These are phyloP conservation scores for Hypoxylon rickii DNA, from an alignment of 495 filamentous ascomycete genomes.

Conservation along the genomic window DNA sequence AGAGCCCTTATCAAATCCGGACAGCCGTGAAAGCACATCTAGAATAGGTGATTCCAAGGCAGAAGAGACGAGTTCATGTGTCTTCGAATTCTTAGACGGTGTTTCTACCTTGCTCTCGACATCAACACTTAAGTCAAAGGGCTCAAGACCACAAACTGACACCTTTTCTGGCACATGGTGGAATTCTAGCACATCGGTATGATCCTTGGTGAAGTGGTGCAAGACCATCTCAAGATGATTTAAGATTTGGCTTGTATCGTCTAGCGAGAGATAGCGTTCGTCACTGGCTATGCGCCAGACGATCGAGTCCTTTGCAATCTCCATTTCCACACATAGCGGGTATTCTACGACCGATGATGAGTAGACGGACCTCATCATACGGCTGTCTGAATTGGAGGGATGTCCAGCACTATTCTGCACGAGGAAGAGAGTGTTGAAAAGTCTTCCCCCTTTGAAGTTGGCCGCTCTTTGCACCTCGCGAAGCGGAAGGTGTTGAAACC, in stretches of 20 bases:
- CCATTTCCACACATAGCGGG: slow-evolving; percentile 80
- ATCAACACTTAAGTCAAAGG: slow-evolving; percentile 33
- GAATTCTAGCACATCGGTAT: slow-evolving; percentile 58
- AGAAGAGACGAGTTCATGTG: neutral
- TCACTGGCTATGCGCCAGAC: slow-evolving; percentile 74
- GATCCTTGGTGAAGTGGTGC: slow-evolving; percentile 50
- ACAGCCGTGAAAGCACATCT: slow-evolving; percentile 65
- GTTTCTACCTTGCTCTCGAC: neutral
- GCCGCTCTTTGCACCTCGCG: slow-evolving; percentile 60
- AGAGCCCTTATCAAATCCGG: slow-evolving; percentile 59
- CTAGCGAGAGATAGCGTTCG: slow-evolving; percentile 50
- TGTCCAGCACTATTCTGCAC: slow-evolving; percentile 53
- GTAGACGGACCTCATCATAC: slow-evolving; percentile 60
- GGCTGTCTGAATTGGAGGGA: slow-evolving; percentile 2
- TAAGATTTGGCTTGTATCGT: slow-evolving; percentile 53
- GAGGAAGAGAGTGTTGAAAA: slow-evolving; percentile 76
- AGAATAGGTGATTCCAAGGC: slow-evolving; percentile 56
- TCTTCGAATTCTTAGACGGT: neutral
- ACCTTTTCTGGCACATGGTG: slow-evolving; percentile 42
- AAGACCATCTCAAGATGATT: slow-evolving; percentile 60
- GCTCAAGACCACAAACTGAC: slow-evolving; percentile 58
- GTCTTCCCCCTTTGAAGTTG: slow-evolving; percentile 25
- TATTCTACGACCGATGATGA: slow-evolving; percentile 71
- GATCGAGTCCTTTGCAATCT: slow-evolving; percentile 56
- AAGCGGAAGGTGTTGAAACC: slow-evolving; percentile 69